Conservation (phyloP, 306 rosid species). For the Trifolium fragiferum region DNA sequence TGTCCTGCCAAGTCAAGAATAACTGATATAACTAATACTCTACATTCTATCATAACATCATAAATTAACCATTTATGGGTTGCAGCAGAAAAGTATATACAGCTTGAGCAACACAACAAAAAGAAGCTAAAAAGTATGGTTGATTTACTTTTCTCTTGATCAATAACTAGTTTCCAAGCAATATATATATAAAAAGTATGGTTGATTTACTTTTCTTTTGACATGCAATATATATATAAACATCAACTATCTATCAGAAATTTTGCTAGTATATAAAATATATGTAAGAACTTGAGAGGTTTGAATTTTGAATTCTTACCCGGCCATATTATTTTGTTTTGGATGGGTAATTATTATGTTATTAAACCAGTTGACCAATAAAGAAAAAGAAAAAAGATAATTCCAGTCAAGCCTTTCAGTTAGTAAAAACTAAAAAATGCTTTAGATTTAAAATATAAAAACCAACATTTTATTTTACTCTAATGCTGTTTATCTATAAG, state of each 20-base stretch:
- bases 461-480: slow-evolving; percentile 26
- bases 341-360: background rate
- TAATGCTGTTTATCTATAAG: slow-evolving; percentile 16
- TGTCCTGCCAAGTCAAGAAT: slow-evolving; percentile 57
- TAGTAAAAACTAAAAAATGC: no score
- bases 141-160: slow-evolving; percentile 26
- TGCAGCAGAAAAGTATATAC: slow-evolving; percentile 29
- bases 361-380: background rate
- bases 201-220: no score
- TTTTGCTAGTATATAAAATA: slow-evolving; percentile 19
- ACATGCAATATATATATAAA: no score
- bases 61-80: slow-evolving; percentile 5
- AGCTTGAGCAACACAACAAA: slow-evolving; percentile 17
- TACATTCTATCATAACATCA: slow-evolving; percentile 1
- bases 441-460: no score
- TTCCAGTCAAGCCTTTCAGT: no score
- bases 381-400: slow-evolving; percentile 20
- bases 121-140: slow-evolving; percentile 9
- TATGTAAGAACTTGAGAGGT: background rate
- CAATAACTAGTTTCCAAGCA: slow-evolving; percentile 10
- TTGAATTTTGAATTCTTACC: slow-evolving; percentile 16
- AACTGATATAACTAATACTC: slow-evolving; percentile 6
- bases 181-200: no score
- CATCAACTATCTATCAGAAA: slow-evolving; percentile 26
- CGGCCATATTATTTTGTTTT: slow-evolving; percentile 18